phyloP scores from a whole-genome alignment of 495 filamentous ascomycete genomes.

The Parachaetomium inaequale region DNA sequence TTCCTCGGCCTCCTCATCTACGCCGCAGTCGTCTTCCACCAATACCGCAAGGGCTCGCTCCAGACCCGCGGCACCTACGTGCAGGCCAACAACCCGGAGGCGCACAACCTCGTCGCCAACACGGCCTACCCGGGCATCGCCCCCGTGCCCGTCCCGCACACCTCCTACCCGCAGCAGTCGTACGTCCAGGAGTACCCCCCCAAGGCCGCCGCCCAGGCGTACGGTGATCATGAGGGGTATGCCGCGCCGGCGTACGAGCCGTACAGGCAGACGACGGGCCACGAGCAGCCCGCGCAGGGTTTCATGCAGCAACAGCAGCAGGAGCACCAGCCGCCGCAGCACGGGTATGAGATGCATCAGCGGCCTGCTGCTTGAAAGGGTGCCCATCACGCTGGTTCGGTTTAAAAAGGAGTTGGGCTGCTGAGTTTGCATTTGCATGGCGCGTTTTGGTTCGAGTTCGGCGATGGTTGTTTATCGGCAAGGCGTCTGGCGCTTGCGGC shows the following conservation, averaged over 20 bases:
- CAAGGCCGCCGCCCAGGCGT: neutral
- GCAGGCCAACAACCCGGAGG: conserved; percentile 12
- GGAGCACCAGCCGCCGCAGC: neutral
- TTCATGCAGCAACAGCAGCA: neutral
- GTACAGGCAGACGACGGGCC: neutral
- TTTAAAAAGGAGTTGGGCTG: neutral
- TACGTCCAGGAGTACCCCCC: conserved; percentile 10
- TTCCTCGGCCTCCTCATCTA: conserved; percentile 36
- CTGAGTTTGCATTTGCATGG: neutral
- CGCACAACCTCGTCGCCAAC: conserved; percentile 11
- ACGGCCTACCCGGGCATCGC: conserved; percentile 4
- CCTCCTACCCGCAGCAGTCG: conserved; percentile 5
- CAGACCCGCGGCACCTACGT: conserved; percentile 14
- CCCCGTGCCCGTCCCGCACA: neutral
- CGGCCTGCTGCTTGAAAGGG: neutral
- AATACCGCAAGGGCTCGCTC: conserved; percentile 23
- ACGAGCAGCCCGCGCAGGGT: neutral
- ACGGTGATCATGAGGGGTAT: neutral
- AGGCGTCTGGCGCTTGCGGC: neutral
- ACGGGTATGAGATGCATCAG: neutral
- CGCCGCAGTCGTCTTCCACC: conserved; percentile 29
- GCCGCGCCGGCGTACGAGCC: neutral
- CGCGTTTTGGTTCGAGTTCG: neutral
- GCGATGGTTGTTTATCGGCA: neutral
- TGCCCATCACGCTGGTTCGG: neutral